Percentiles rank a stretch among this genome's conserved stretches.
These are phyloP conservation scores for Lepidium didymum DNA, from an alignment of 345 rosid species.

Conservation along the genomic window DNA sequence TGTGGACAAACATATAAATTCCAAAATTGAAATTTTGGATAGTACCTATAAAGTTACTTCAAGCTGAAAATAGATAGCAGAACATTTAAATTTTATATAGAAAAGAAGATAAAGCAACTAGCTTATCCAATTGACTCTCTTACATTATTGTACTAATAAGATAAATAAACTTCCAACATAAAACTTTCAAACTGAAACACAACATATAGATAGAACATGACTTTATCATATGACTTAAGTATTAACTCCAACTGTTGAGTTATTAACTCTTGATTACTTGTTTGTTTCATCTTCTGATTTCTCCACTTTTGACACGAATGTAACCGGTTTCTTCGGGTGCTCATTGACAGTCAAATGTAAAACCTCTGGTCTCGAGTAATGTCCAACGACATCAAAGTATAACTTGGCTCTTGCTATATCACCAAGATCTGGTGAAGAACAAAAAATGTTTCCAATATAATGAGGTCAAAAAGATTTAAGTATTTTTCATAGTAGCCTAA, in stretches of 20 bases:
- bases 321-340: conserved; percentile 52
- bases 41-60: no score
- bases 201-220: neutral
- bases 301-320: conserved; percentile 38
- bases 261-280: neutral
- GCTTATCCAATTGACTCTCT: neutral
- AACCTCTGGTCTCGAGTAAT: conserved; percentile 78
- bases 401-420: conserved; percentile 80
- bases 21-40: no score
- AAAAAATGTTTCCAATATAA: neutral
- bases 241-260: neutral
- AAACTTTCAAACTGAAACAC: neutral
- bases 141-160: neutral
- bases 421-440: conserved; percentile 56
- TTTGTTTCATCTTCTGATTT: conserved; percentile 12
- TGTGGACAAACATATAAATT: no score
- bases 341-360: conserved; percentile 68
- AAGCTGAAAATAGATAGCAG: no score
- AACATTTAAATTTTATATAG: no score
- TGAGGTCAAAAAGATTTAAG: neutral
- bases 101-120: neutral
- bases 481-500: neutral
- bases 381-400: conserved; percentile 85
- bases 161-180: neutral
- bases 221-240: neutral